Evolutionary conservation across 805 yeast genomes (phyloP), one percentile per base, ranked within the genome.

Genomic region (Suhomyces sp.): DNA sequence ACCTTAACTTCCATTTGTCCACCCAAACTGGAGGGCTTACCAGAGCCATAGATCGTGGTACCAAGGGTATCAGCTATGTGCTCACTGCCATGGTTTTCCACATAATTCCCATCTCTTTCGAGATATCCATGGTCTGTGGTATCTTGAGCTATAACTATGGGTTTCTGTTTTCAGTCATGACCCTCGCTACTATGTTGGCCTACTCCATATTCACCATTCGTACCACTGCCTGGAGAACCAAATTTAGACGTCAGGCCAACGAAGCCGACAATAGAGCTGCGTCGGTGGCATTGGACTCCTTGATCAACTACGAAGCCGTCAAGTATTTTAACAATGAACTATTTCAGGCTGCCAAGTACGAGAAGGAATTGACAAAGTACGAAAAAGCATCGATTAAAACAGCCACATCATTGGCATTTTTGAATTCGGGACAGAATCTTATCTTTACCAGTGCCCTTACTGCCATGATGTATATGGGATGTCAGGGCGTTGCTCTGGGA

Each of bases 391-490:
- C 86, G 27, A 84, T 88, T 58, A 87, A 87, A 64, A 90, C 88
- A n/a, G 91, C 93, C 2, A 88, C 93, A 3, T 88, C 94, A 0
- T 72, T 88, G 56, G 91, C 94, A 23, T 88, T 80, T 62, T 74
- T 88, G 55, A 88, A 88, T 58, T 78, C 90, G 0, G 96, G 96
- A 15, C 96, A 88, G 67, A 88, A 86, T 64, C 60, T 87, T 51
- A 88, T 88, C 31, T 88, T 88, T 71, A 89, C 97, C 0, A 71
- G 88, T 41, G 98, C 99, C 1, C 74, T 94, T 57, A 94, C 99
- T 1, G 88, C 86, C 1, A 94, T 94, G 96, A 94, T 94, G 99
- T 94, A 89, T 68, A 86, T 94, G 96, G 97, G 97, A 13, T 90
- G 97, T 62, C 83, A 85, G 51, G 98, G 98, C 26, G 94, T 94